Evolutionary conservation across 2,329 filamentous ascomycete species (phyloP).

Genomic region (Colletotrichum lindemuthianum): DNA sequence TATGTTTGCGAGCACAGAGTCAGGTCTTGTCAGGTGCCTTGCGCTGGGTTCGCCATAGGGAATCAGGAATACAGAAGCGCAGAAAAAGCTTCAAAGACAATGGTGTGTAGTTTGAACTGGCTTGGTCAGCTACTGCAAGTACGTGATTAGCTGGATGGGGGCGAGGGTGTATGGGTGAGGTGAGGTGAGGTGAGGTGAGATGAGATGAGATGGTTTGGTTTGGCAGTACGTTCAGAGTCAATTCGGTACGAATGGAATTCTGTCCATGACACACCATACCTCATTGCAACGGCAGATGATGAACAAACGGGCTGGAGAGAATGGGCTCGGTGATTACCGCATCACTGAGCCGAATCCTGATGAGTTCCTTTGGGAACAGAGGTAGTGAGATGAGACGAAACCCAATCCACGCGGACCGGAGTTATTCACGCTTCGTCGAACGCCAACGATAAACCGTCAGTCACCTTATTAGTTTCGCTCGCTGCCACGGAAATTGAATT

Average conservation of each 20-base stretch:
- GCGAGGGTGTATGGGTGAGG: neutral
- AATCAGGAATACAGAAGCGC: constrained; percentile 24
- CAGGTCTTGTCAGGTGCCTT: constrained; percentile 33
- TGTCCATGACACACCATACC: too few species aligned
- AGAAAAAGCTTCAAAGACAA: constrained; percentile 25
- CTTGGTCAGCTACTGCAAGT: constrained; percentile 10
- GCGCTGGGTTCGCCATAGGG: constrained; percentile 32
- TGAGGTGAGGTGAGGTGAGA: constrained; percentile 8
- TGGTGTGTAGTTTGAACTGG: constrained; percentile 9
- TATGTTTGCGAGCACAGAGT: constrained; percentile 36
- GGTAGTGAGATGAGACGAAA: too few species aligned
- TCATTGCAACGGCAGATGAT: neutral
- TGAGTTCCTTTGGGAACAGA: too few species aligned
- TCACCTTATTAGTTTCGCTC: too few species aligned
- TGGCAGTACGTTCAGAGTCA: neutral
- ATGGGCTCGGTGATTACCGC: too few species aligned
- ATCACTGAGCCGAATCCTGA: too few species aligned
- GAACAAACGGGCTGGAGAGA: too few species aligned
- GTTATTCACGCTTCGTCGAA: too few species aligned
- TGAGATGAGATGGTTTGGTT: constrained; percentile 30
- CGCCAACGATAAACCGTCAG: too few species aligned
- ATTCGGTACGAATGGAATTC: too few species aligned
- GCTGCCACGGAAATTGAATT: too few species aligned
- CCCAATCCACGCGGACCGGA: too few species aligned
- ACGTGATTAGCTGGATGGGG: constrained; percentile 1